Evolutionary conservation across 1,284 basidiomycete genomes (phyloP).

Genomic region (Malassezia psittaci): DNA sequence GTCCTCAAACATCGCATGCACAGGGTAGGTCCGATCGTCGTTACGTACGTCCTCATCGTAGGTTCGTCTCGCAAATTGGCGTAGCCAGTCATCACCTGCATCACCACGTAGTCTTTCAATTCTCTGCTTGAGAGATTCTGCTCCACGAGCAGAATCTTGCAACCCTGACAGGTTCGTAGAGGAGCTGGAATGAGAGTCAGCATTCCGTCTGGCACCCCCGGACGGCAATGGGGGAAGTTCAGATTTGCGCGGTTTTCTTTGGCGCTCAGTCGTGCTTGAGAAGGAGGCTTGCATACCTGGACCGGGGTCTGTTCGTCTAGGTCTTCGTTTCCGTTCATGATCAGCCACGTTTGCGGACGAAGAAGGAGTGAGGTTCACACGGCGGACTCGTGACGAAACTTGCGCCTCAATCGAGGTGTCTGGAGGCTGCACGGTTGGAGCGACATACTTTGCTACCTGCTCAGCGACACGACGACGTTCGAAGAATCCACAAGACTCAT

Average conservation of each 20-base stretch:
- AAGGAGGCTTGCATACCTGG: neutral
- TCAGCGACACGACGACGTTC: conserved; percentile 57
- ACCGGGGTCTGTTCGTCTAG: neutral
- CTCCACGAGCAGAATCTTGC: neutral
- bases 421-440: neutral
- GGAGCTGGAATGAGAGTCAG: no score
- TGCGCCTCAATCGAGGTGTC: conserved; percentile 1
- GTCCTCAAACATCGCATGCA: conserved; percentile 3
- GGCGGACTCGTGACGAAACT: conserved; percentile 7
- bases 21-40: neutral
- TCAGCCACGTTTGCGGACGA: neutral
- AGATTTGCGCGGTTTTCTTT: conserved; percentile 10
- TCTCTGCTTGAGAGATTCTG: conserved; percentile 20
- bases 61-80: conserved; percentile 21
- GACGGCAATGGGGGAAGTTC: neutral
- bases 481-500: conserved; percentile 61
- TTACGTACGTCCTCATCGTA: neutral
- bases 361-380: neutral
- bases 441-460: conserved; percentile 2
- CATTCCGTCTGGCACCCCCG: neutral
- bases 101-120: conserved; percentile 41
- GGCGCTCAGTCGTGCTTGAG: neutral
- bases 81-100: conserved; percentile 45
- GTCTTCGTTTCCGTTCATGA: conserved; percentile 6
- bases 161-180: neutral